A percentile compares a stretch with the other conserved stretches of the same genome.
Evolutionary conservation across 2,329 filamentous ascomycete genomes (phyloP).

Genomic region (Aspergillus udagawae): DNA sequence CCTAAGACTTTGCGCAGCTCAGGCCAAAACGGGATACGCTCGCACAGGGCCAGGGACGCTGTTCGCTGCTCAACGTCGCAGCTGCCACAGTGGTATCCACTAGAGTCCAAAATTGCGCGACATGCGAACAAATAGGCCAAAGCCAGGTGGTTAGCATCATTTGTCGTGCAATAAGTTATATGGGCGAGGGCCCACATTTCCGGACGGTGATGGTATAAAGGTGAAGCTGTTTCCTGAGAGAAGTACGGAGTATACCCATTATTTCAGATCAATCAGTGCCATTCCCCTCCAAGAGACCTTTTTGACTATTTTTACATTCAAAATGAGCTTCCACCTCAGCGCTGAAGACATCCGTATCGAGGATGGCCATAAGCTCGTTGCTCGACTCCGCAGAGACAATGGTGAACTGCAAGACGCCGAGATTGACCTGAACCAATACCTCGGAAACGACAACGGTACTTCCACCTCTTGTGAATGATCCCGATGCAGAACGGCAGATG

Average conservation of each 20-base stretch:
- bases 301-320: background rate
- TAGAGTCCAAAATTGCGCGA: background rate
- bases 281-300: background rate
- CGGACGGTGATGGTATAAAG: slow-evolving; percentile 2
- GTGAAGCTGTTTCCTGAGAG: background rate
- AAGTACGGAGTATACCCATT: background rate
- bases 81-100: background rate
- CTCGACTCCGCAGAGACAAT: slow-evolving; percentile 4
- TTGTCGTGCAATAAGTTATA: background rate
- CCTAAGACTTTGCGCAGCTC: background rate
- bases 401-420: slow-evolving; percentile 4
- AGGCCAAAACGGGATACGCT: background rate
- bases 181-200: background rate
- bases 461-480: background rate
- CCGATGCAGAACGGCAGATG: background rate
- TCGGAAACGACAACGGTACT: slow-evolving; percentile 18
- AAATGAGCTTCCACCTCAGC: slow-evolving; percentile 18
- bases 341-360: slow-evolving; percentile 14
- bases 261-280: background rate
- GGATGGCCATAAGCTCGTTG: slow-evolving; percentile 9
- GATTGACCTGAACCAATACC: slow-evolving; percentile 12
- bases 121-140: slow-evolving; percentile 4
- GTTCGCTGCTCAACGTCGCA: background rate
- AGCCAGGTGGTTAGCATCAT: slow-evolving; percentile 4
- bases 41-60: background rate